Evolutionary conservation across 371 early-diverging fungal species (phyloP), one percentile per base, ranked within the genome.

Genomic region (Rhizopus arrhizus): DNA sequence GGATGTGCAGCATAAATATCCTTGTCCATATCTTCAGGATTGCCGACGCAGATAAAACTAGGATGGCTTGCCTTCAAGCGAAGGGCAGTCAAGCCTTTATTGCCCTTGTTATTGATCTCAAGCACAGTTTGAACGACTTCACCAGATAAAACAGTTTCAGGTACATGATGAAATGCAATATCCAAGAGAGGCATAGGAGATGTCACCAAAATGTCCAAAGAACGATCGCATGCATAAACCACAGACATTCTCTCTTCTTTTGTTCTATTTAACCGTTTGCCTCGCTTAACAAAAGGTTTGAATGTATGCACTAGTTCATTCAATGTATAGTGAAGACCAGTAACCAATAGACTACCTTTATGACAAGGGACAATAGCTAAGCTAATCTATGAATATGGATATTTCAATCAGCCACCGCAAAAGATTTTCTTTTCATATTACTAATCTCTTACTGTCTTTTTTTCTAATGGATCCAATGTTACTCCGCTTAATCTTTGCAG

Each of bases 181-280:
- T 92, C 90, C 33, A 95, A 70, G 28, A 92, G 75, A 9, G 98
- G 96, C 89, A 95, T 89, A 3, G 90, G 88, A 0, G 89, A 84
- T 0, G 90, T 88, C 4, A 95, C 91, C 7, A 82, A 55, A n/a
- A 96, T 75, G 43, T 83, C 85, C 15, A 95, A 73, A 11, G 88
- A 78, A 36, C 82, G 71, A 48, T 93, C 93, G 3, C 80, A 78
- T n/a, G 87, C 86, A 70, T 93, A 91, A 4, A 75, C 61, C 16
- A 68, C 64, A 0, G 72, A 73, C 61, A 73, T 73, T 54, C 76
- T 80, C 51, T 89, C 87, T 62, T 84, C 89, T 54, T 76, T 83
- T 29, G 92, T 89, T 28, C 81, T 82, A 64, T 93, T 92, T 11
- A 94, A 72, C 16, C 94, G 87, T 35, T 78, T 78, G 0, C 95